Evolutionary conservation across 441 rosid genomes (phyloP), one percentile per base, ranked within the genome.

Genomic region (Arabidopsis hybrid): DNA sequence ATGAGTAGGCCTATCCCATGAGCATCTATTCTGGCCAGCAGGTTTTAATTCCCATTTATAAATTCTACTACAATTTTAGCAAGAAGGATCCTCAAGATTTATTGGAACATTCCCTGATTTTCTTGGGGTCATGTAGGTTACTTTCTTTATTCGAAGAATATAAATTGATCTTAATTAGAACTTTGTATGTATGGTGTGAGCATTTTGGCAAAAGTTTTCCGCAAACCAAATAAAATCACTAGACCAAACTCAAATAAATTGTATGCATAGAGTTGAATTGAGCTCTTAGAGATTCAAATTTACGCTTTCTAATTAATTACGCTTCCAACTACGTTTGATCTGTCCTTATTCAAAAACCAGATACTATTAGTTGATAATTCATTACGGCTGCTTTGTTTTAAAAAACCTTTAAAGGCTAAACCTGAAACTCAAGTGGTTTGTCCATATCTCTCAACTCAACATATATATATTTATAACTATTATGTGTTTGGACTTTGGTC

Each of bases 401-500:
- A 39, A 7, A 36, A 59, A 36, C 17, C 50, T 21, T 29, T 47
- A 26, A 49, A 60, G 38, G 55, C 69, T 47, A 73, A 74, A 74
- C 67, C 49, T 50, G 73, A 74, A 60, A 51, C 55, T 60, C 34
- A 36, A 67, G 47, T 60, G 69, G 50, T 43, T 61, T 68, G 32
- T 67, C 53, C 49, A 50, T 49, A 59, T 60, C 39, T 40, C 49
- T 67, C 62, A 14, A 68, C 59, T 53, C 4, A 26, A 26, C 29
- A n/a, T n/a, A 26, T 26, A 39, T 56, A 46, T 62, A 21, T 29
- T 60, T 17, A 7, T 60, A 52, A 51, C 47, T 34, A 35, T 42
- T 51, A 17, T 45, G 17, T 60, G 58, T 68, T 55, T 62, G 79
- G 74, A 62, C 62, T 68, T 55, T 62, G 79, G 71, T 69, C 55